Base-by-base conservation (phyloP, 2,329 filamentous ascomycete genomes). In the Fulvia fulva region DNA sequence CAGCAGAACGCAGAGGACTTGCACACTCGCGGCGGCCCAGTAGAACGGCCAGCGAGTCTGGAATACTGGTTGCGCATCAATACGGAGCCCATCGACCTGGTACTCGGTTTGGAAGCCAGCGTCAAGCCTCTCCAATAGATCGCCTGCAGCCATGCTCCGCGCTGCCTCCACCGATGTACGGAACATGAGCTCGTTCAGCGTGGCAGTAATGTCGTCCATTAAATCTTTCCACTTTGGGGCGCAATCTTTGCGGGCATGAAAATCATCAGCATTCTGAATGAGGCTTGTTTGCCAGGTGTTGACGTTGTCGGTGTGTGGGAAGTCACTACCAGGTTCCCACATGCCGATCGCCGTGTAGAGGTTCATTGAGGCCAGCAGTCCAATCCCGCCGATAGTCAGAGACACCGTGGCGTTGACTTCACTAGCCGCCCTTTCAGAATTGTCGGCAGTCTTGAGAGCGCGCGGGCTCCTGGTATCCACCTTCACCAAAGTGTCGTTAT, bases 161-260 rank as follows among this genome's bases (percentile, higher is more conserved):
- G 51, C 46, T 5, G 51, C 56, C n/a, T 55, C 32, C 3, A 58
- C 56, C 14, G 56, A 37, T 14, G 51, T 58, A 6, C 51, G 28
- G 23, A 58, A 58, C 25, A 55, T 32, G n/a, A 55, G 23, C n/a
- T 55, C 34, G 25, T 58, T 58, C 51, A 58, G 26, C 9, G 37
- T 51, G 6, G 51, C 32, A 5, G 23, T 22, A 11, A 58, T 28
- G 11, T 51, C 46, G 19, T 45, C 30, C 2, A 45, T 37, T 8
- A 51, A 51, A 45, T 58, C 52, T 6, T 51, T 41, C 45, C 51
- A 58, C 4, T 25, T 19, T 14, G 56, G 56, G 11, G 41, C 50
- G 28, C 54, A 56, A 41, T 46, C 55, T 25, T 41, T 26, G 19
- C 43, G 22, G n/a, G 14, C 21, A 16, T 45, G 41, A 37, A 34